These are phyloP conservation scores for Stromatinia cepivora DNA, from an alignment of 2,329 filamentous ascomycete genomes.

Conservation along the genomic window DNA sequence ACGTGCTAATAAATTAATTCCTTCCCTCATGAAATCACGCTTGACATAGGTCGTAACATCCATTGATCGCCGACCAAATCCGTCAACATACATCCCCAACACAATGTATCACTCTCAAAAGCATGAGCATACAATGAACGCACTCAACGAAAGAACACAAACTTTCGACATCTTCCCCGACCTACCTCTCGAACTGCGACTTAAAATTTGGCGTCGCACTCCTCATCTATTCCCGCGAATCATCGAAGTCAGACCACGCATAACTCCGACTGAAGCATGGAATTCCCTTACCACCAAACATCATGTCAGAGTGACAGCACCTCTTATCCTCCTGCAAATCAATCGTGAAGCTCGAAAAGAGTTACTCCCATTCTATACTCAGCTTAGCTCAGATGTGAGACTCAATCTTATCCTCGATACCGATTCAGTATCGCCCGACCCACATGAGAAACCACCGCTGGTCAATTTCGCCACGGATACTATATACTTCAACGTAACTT, in stretches of 20 bases:
- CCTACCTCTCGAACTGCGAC: background rate
- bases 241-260: conserved; percentile 11
- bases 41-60: background rate
- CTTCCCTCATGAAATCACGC: background rate
- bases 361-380: background rate
- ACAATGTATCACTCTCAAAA: background rate
- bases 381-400: conserved; percentile 1
- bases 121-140: background rate
- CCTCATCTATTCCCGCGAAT: conserved; percentile 11
- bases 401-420: background rate
- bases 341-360: background rate
- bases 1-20: background rate
- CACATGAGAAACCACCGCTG: background rate
- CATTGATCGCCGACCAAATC: background rate
- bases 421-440: background rate
- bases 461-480: conserved; percentile 2
- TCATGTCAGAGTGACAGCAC: background rate
- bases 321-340: background rate
- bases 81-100: background rate
- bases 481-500: conserved; percentile 11
- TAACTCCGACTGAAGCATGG: conserved; percentile 5
- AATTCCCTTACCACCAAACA: conserved; percentile 13
- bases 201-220: background rate
- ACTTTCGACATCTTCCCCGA: background rate
- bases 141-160: background rate